Evolutionary conservation across 2,329 filamentous ascomycete genomes (phyloP).

Genomic region (Fusarium sp.): DNA sequence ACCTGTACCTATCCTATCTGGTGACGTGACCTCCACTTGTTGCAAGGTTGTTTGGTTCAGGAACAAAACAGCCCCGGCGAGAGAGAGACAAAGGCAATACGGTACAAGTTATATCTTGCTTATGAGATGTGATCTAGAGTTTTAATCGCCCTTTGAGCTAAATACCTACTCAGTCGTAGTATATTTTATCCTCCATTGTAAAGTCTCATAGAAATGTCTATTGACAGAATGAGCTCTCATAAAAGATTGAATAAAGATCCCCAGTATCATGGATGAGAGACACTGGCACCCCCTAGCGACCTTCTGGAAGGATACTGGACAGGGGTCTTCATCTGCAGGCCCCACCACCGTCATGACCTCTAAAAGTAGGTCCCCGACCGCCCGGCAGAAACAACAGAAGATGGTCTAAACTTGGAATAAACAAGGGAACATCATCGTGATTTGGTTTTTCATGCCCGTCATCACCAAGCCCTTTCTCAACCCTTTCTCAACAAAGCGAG

Average conservation of each 20-base stretch:
- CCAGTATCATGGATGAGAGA: neutral
- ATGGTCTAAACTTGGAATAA: conserved; percentile 33
- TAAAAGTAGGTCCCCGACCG: conserved; percentile 46
- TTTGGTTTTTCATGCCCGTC: conserved; percentile 31
- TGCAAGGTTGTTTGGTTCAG: neutral
- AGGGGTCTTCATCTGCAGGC: conserved; percentile 21
- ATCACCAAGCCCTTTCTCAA: conserved; percentile 5
- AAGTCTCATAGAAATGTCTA: neutral
- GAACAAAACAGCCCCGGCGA: neutral
- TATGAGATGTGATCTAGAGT: neutral
- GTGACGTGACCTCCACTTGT: conserved; percentile 32
- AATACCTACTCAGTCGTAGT: too few species aligned
- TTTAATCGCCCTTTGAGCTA: too few species aligned
- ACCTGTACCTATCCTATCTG: neutral
- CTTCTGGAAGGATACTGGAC: conserved; percentile 32
- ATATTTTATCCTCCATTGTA: neutral
- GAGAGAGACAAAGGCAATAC: neutral
- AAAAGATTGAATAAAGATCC: neutral
- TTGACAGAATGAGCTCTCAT: neutral
- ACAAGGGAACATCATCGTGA: conserved; percentile 27
- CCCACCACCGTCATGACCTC: conserved; percentile 23
- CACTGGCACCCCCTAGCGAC: neutral
- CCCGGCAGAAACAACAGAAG: conserved; percentile 52
- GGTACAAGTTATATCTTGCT: neutral
- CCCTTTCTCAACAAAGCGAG: neutral